These are phyloP conservation scores for Solanum clarkiae DNA, from an alignment of 257 asterid genomes.

Conservation along the genomic window DNA sequence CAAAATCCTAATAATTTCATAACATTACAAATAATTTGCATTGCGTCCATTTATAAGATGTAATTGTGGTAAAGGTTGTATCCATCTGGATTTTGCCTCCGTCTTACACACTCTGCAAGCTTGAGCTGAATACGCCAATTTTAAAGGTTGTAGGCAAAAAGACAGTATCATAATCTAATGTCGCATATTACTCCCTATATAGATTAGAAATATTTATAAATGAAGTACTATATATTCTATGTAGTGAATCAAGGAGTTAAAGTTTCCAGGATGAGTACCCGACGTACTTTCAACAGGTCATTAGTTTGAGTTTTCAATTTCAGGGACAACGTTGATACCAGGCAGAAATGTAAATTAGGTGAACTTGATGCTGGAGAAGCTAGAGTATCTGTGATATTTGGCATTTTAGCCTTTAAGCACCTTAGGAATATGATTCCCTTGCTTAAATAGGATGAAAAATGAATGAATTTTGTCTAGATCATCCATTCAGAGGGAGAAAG, in stretches of 20 bases:
- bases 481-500: neutral
- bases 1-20: neutral
- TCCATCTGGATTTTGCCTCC: neutral
- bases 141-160: neutral
- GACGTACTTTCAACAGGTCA: neutral
- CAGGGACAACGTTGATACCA: neutral
- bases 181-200: neutral
- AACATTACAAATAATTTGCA: neutral
- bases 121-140: neutral
- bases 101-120: neutral
- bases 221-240: neutral
- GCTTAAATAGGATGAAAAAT: neutral
- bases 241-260: neutral
- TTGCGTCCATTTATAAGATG: too few relatives aligned
- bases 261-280: neutral
- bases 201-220: neutral
- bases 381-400: neutral
- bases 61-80: too few relatives aligned
- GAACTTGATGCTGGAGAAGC: neutral
- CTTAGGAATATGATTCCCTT: neutral
- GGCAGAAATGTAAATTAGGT: neutral
- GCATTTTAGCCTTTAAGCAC: neutral
- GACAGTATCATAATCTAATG: neutral
- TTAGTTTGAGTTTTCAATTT: neutral
- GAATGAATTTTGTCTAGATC: neutral